phyloP scores from a whole-genome alignment of 2,329 filamentous ascomycete species.

The Fusarium keratoplasticum region DNA sequence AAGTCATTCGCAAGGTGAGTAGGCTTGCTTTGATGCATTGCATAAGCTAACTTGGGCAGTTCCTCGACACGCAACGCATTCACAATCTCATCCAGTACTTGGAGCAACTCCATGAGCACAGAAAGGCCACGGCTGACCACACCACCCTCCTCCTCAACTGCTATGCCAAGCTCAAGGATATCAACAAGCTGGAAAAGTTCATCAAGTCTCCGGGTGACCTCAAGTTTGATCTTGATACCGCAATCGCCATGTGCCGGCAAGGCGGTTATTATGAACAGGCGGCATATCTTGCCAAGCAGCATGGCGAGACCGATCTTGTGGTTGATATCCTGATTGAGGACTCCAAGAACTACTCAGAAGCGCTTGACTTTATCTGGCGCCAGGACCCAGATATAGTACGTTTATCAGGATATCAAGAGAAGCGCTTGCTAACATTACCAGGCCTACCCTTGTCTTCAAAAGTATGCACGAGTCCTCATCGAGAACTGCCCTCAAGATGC shows the following conservation, averaged over 20 bases:
- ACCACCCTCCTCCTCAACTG: conserved; percentile 96
- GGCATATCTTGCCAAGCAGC: conserved; percentile 92
- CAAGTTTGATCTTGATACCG: conserved; percentile 96
- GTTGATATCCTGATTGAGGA: conserved; percentile 97
- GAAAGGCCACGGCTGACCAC: conserved; percentile 93
- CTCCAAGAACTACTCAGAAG: conserved; percentile 88
- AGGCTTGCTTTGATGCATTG: rapidly evolving
- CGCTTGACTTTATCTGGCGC: conserved; percentile 90
- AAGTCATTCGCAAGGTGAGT: conserved; percentile 88
- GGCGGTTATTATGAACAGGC: conserved; percentile 98
- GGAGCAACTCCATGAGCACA: conserved; percentile 94
- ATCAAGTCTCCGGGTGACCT: conserved; percentile 95
- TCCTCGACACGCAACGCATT: conserved; percentile 95
- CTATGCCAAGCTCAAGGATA: conserved; percentile 97
- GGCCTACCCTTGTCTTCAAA: conserved; percentile 92
- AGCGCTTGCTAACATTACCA: conserved; percentile 54
- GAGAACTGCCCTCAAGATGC: conserved; percentile 86
- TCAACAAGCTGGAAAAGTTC: conserved; percentile 94
- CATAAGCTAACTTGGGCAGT: conserved; percentile 63
- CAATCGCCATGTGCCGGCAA: conserved; percentile 96
- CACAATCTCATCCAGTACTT: conserved; percentile 97
- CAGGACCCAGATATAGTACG: conserved; percentile 81
- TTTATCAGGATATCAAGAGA: conserved; percentile 12
- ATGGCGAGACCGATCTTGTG: conserved; percentile 92
- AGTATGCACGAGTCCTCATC: conserved; percentile 91